phyloP scores from a whole-genome alignment of 805 yeast species.

The Metschnikowia borealis region DNA sequence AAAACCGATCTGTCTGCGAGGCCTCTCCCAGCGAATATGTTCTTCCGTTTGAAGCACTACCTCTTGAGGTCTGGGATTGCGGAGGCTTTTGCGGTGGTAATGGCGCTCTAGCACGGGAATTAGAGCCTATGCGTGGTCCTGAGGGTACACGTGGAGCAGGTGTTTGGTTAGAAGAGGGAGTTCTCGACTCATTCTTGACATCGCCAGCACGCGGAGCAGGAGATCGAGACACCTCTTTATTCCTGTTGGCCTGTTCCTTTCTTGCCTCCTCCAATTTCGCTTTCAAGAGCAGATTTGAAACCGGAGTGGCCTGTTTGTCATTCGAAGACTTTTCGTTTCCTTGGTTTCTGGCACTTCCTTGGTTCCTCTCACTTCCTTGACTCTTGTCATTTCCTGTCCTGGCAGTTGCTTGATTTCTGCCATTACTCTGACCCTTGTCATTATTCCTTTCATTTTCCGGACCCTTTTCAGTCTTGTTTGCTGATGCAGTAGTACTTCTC shows the following conservation, averaged over 20 bases:
- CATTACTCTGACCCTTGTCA: not conserved
- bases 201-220: not conserved
- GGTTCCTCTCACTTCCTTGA: not conserved
- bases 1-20: slow-evolving; percentile 3
- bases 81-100: slow-evolving; percentile 22
- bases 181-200: not conserved
- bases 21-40: slow-evolving; percentile 5
- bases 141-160: not conserved
- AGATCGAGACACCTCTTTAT: not conserved
- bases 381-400: not conserved
- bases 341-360: not conserved
- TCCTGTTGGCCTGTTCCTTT: slow-evolving; percentile 17
- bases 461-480: slow-evolving; percentile 4
- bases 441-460: not conserved
- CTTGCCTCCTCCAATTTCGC: slow-evolving; percentile 23
- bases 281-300: slow-evolving; percentile 12
- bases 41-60: slow-evolving; percentile 4
- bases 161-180: not conserved
- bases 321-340: not conserved
- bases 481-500: not conserved
- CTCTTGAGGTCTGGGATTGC: slow-evolving; percentile 6
- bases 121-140: not conserved
- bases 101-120: slow-evolving; percentile 17
- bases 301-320: too few relatives aligned
- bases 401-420: not conserved